Percentiles rank a stretch among this genome's conserved stretches.
Conservation (phyloP, 768 basidiomycete genomes). For the Mycena rosella region DNA sequence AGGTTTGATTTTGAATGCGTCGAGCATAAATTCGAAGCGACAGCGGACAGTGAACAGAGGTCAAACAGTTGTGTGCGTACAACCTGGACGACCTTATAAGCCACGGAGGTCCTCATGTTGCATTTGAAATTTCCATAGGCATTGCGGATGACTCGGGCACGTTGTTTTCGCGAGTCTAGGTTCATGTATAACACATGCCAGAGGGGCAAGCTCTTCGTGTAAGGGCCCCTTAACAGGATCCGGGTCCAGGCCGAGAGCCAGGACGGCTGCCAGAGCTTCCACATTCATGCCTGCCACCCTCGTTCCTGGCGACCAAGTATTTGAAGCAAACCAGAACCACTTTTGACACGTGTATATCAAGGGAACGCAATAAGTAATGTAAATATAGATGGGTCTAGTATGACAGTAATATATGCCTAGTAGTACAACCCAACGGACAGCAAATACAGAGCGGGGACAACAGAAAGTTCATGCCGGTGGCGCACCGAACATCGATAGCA, state of each 20-base stretch:
- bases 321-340: no score
- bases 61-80: neutral
- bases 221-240: neutral
- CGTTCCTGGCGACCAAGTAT: no score
- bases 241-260: no score
- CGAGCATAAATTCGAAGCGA: slow-evolving; percentile 59
- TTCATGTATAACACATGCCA: slow-evolving; percentile 21
- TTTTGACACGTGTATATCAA: no score
- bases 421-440: neutral
- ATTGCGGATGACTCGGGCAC: slow-evolving; percentile 28
- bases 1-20: slow-evolving; percentile 84
- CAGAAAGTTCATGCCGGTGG: slow-evolving; percentile 33
- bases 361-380: no score
- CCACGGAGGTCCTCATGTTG: slow-evolving; percentile 15
- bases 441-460: slow-evolving; percentile 8
- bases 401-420: no score
- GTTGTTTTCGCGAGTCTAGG: slow-evolving; percentile 4
- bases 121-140: neutral
- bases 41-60: neutral
- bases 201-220: neutral
- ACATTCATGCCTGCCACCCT: no score
- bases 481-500: slow-evolving; percentile 68
- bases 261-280: neutral
- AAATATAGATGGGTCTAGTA: neutral
- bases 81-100: slow-evolving; percentile 16